Evolutionary conservation across 768 basidiomycete species (phyloP), one percentile per base, ranked within the genome.

Genomic region (Leccinum uliginosum): DNA sequence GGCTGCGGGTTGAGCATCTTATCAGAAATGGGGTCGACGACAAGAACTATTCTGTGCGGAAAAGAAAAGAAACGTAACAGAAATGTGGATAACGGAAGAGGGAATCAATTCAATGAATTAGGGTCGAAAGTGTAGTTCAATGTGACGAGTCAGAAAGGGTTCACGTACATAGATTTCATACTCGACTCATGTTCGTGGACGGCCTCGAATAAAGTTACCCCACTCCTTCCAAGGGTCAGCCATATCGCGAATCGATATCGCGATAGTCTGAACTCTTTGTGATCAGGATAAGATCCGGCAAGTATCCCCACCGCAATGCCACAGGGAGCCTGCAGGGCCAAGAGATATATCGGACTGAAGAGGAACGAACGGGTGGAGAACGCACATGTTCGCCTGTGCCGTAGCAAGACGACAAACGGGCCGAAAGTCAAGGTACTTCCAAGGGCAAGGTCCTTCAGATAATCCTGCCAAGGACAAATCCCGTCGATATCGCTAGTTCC

Each of bases 21-120:
- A 69, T 84, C 79, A 0, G 87, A 88, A 3, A 82, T 81, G 65
- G 89, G 87, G 67, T 89, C 89, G 9, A 85, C 83, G 26, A 89
- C 89, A 2, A 91, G 78, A 65, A 91, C 87, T 83, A 88, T 87
- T 72, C 85, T 86, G 66, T 48, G 59, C 50, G 21, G 38, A 40
- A 40, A 40, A 19, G 2, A 43, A 54, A 49, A 35, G 51, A 54
- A 53, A 62, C 53, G 52, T 40, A 49, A 54, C 48, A 23, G 21
- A 47, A 57, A 35, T 50, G 60, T 50, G 30, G 44, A 40, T 17
- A n/a, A 54, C 19, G 32, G 40, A 32, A 29, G 19, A 23, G 38
- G 53, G 45, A 50, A 49, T 35, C 24, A 45, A 59, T 38, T 40
- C 35, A 38, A n/a, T 43, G 14, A 55, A 43, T 58, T 21, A 24